phyloP scores from a whole-genome alignment of 768 basidiomycete species.

The Trametes elegans region DNA sequence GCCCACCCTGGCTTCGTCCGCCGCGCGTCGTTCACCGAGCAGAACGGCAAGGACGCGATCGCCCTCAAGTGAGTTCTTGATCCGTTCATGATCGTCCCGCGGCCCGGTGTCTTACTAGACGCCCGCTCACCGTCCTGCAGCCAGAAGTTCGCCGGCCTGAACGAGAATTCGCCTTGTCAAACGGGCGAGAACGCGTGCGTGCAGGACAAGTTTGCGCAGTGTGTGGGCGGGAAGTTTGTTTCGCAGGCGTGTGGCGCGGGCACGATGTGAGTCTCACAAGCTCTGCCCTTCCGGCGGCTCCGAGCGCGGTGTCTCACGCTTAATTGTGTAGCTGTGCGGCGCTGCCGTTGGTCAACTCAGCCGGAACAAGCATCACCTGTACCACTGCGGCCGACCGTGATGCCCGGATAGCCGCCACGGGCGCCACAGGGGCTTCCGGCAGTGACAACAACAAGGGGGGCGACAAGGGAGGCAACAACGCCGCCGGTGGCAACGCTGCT shows the following conservation, averaged over 20 bases:
- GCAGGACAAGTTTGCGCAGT: slow-evolving; percentile 50
- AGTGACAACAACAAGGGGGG: too few relatives aligned
- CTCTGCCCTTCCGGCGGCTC: slow-evolving; percentile 16
- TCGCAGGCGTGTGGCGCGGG: slow-evolving; percentile 26
- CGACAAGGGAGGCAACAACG: background rate
- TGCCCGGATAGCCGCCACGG: slow-evolving; percentile 36
- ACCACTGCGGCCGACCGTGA: slow-evolving; percentile 43
- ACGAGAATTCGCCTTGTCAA: slow-evolving; percentile 45
- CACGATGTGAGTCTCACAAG: slow-evolving; percentile 18
- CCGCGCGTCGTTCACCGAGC: slow-evolving; percentile 19
- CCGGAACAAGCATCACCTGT: slow-evolving; percentile 53
- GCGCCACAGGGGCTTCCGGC: slow-evolving; percentile 16
- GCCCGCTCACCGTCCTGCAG: slow-evolving; percentile 13
- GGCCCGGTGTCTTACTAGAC: background rate
- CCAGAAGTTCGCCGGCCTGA: slow-evolving; percentile 46
- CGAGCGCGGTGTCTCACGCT: slow-evolving; percentile 22
- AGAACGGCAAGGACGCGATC: slow-evolving; percentile 32
- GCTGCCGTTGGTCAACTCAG: slow-evolving; percentile 36
- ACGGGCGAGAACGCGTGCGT: slow-evolving; percentile 48
- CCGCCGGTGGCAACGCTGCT: background rate
- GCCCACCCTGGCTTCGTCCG: slow-evolving; percentile 21
- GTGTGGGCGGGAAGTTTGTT: slow-evolving; percentile 44
- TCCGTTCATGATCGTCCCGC: background rate
- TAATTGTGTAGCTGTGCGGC: slow-evolving; percentile 56
- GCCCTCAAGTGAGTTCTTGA: slow-evolving; percentile 28